phyloP scores from a whole-genome alignment of 148 eudicot species.

The Camellia granthamiana region DNA sequence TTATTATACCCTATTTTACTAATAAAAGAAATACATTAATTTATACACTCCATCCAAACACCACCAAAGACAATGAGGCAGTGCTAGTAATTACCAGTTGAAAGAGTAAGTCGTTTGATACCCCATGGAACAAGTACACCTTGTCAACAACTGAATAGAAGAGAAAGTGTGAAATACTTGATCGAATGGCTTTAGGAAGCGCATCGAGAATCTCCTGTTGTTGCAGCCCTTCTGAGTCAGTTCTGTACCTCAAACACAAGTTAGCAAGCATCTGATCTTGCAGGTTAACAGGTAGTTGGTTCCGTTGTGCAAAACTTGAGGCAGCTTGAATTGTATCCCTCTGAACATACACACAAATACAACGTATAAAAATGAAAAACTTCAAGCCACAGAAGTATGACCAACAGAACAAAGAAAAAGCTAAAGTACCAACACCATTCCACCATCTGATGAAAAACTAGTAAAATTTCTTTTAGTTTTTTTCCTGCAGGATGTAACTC shows the following conservation, averaged over 20 bases:
- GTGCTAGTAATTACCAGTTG: constrained; percentile 56
- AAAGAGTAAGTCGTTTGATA: constrained; percentile 77
- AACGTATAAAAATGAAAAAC: background rate
- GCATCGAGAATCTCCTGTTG: constrained; percentile 75
- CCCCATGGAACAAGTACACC: constrained; percentile 69
- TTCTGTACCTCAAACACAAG: constrained; percentile 64
- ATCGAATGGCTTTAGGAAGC: constrained; percentile 79
- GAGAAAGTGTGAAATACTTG: constrained; percentile 67
- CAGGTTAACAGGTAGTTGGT: constrained; percentile 59
- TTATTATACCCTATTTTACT: background rate
- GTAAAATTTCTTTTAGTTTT: background rate
- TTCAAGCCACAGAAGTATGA: background rate
- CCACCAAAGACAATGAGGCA: constrained; percentile 1
- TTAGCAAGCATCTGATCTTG: constrained; percentile 90
- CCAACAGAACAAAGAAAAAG: background rate
- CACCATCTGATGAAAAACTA: background rate
- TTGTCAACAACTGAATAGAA: constrained; percentile 65
- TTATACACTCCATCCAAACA: background rate
- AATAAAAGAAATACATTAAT: background rate
- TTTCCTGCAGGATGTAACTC: background rate
- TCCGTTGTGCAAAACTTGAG: constrained; percentile 71
- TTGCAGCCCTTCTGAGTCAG: constrained; percentile 83
- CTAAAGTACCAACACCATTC: background rate
- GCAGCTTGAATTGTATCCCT: constrained; percentile 83
- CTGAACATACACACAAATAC: constrained; percentile 28